A percentile compares a stretch with the other conserved stretches of the same genome.
These are phyloP conservation scores for Penicillium sp. DNA, from an alignment of 2,329 filamentous ascomycete genomes.

Conservation along the genomic window DNA sequence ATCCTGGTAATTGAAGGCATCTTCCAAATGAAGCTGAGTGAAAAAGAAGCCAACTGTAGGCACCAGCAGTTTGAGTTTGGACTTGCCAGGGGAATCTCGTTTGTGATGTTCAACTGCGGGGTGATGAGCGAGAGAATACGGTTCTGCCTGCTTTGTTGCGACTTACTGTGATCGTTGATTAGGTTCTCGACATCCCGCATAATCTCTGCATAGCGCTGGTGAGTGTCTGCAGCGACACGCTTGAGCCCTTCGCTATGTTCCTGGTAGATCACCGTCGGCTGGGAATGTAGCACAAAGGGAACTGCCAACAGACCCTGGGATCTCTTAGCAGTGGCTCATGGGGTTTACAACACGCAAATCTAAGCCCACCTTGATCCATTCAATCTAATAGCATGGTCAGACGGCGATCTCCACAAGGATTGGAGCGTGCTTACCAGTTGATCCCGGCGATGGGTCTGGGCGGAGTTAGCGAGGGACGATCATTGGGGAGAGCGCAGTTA, in stretches of 20 bases:
- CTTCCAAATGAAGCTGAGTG: constrained; percentile 77
- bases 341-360: background rate
- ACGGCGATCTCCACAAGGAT: background rate
- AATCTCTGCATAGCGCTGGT: constrained; percentile 88
- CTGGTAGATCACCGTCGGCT: constrained; percentile 82
- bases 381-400: constrained; percentile 45
- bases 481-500: constrained; percentile 29
- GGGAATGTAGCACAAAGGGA: constrained; percentile 92
- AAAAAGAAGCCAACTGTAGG: constrained; percentile 92
- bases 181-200: constrained; percentile 89
- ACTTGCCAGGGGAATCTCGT: constrained; percentile 62
- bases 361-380: constrained; percentile 78
- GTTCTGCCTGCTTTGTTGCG: background rate
- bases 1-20: constrained; percentile 90
- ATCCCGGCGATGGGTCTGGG: constrained; percentile 80
- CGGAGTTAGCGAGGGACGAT: constrained; percentile 28
- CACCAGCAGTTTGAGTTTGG: constrained; percentile 87
- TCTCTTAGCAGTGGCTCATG: constrained; percentile 13
- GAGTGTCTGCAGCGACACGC: constrained; percentile 73
- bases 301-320: constrained; percentile 71
- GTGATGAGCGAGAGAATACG: constrained; percentile 1
- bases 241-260: constrained; percentile 59
- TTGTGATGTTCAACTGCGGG: constrained; percentile 68
- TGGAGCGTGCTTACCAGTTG: constrained; percentile 62
- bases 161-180: constrained; percentile 80